Percentiles rank a stretch among this genome's conserved stretches.
Conservation (phyloP, 768 basidiomycete species). For the Mycena polygramma region DNA sequence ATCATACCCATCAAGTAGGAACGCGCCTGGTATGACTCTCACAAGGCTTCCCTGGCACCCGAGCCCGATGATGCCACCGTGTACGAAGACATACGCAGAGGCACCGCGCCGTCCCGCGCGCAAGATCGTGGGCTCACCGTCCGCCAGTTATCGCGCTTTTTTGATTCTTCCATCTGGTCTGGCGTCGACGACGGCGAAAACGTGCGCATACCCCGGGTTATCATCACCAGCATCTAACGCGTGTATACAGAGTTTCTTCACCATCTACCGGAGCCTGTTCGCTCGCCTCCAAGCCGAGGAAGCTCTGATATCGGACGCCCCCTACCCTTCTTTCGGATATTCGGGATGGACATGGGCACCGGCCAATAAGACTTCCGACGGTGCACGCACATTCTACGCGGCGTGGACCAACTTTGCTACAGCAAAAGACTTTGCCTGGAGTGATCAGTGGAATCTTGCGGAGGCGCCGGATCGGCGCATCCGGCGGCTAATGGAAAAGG, state of each 20-base stretch:
- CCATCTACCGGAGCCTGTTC: constrained; percentile 91
- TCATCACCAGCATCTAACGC: constrained; percentile 1
- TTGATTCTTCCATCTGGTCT: constrained; percentile 78
- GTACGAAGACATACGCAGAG: constrained; percentile 87
- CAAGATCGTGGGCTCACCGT: constrained; percentile 84
- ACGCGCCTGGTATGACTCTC: constrained; percentile 98
- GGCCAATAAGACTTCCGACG: constrained; percentile 61
- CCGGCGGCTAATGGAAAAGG: constrained; percentile 93
- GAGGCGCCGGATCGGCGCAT: constrained; percentile 91
- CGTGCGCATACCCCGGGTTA: constrained; percentile 48
- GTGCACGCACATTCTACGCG: constrained; percentile 83
- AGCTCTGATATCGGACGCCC: constrained; percentile 55
- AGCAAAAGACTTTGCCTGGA: constrained; percentile 90
- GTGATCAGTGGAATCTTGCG: constrained; percentile 83
- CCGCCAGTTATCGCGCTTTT: constrained; percentile 86
- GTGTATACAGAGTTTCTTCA: constrained; percentile 82
- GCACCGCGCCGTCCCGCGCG: constrained; percentile 65
- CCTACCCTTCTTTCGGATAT: constrained; percentile 88
- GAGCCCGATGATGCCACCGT: constrained; percentile 88
- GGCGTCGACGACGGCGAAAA: constrained; percentile 73
- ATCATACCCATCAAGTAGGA: constrained; percentile 72
- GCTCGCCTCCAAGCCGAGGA: constrained; percentile 88
- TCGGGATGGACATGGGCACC: constrained; percentile 81
- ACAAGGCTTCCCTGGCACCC: constrained; percentile 82
- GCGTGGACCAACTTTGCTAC: constrained; percentile 91